These are phyloP conservation scores for Penicillium palitans DNA, from an alignment of 2,329 filamentous ascomycete genomes.

Conservation along the genomic window DNA sequence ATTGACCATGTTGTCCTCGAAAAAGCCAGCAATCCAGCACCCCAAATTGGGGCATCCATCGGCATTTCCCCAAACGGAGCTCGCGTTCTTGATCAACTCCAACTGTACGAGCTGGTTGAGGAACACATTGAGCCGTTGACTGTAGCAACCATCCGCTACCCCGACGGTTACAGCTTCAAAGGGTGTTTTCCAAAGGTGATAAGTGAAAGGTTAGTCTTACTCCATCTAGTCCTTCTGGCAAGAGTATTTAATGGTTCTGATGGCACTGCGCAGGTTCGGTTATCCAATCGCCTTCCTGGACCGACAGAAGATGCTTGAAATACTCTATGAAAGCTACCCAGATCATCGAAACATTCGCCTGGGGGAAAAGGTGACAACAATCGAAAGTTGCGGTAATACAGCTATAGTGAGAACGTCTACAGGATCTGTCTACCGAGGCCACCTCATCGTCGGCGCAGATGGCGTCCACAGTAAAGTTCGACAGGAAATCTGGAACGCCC, in stretches of 20 bases:
- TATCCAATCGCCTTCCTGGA: not conserved
- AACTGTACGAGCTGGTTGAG: not conserved
- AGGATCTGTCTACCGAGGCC: not conserved
- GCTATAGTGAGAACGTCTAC: not conserved
- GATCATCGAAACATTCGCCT: not conserved
- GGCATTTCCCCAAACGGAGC: not conserved
- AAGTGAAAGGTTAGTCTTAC: not conserved
- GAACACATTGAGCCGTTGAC: not conserved
- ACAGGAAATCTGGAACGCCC: not conserved
- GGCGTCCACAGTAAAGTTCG: not conserved
- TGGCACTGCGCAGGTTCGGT: not conserved
- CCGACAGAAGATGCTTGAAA: not conserved
- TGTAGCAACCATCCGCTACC: not conserved
- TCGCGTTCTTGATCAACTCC: not conserved
- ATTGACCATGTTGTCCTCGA: not conserved
- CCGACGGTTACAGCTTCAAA: not conserved
- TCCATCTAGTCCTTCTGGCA: not conserved
- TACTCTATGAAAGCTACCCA: not conserved
- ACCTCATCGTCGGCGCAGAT: slow-evolving; percentile 2
- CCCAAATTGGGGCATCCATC: not conserved
- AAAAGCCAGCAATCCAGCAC: not conserved
- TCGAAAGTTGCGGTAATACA: not conserved
- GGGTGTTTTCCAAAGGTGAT: not conserved
- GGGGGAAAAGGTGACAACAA: not conserved
- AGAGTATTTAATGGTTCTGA: not conserved